Base-by-base conservation (phyloP, 192 early-diverging fungal species). In the Glomus cerebriforme region DNA sequence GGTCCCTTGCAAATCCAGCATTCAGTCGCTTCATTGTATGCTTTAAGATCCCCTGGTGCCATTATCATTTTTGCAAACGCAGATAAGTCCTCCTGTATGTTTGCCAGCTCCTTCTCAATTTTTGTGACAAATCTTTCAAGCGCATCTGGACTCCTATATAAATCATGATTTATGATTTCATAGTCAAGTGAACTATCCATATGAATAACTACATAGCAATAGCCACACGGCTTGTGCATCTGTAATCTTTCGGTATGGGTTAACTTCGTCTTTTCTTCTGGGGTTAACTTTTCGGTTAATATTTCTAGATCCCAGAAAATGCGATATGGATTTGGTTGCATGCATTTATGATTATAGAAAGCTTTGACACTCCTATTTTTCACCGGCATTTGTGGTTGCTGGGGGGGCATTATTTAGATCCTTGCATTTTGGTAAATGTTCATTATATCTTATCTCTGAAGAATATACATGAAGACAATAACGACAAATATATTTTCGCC, bases 251-350 rank as follows among this genome's bases (percentile, higher is more conserved):
- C 3, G 59, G 6, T n/a, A n/a, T n/a, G n/a, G n/a, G n/a, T n/a
- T n/a, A n/a, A n/a, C n/a, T n/a, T n/a, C n/a, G n/a, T n/a, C n/a
- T 75, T 60, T 15, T 75, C 59, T 75, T 75, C 34, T 62, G 19
- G 59, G 35, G 58, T 62, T 75, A 75, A 60, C 58, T 75, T 59
- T 75, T 59, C 58, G 5, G 73, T 75, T 75, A 75, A 60, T 2
- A 9, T n/a, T 75, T 75, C 73, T 13, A 75, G 58, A 75, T 75
- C 59, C 58, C 73, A 75, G 31, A 75, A 35, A 31, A 75, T 75
- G 3, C 27, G n/a, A n/a, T n/a, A n/a, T n/a, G n/a, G n/a, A n/a
- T n/a, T n/a, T n/a, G n/a, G n/a, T n/a, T n/a, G n/a, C n/a, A n/a
- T n/a, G n/a, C n/a, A n/a, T n/a, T n/a, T n/a, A n/a, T n/a, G n/a